Evolutionary conservation across 768 basidiomycete species (phyloP), one percentile per base, ranked within the genome.

Genomic region (Suillus americanus): DNA sequence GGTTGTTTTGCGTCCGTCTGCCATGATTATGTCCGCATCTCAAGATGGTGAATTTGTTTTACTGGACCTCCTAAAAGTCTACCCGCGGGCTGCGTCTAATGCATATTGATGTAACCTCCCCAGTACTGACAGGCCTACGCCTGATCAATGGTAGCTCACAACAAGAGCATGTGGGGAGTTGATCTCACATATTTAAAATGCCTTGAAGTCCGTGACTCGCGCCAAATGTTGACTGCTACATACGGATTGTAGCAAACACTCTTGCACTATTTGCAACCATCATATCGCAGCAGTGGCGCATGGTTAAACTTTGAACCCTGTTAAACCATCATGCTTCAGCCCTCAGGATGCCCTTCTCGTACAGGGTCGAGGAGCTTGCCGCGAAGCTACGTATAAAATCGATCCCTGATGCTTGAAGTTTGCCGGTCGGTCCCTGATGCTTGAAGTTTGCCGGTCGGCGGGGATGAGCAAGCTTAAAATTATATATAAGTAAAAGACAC

Each of bases 401-500:
- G 18, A 37, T 33, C 53, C 53, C 12, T 12, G 53, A 12, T 3
- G 12, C 37, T 38, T 13, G n/a, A n/a, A n/a, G n/a, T n/a, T n/a
- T n/a, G n/a, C n/a, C n/a, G n/a, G n/a, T 33, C 12, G 18, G n/a
- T 30, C 53, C 53, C 12, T 20, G 53, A 13, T 6, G 12, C 38
- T 40, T 14, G 50, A 18, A 28, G 28, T 53, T 28, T 28, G 30
- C 53, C 28, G 51, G 53, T 54, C 53, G 28, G 53, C 53, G 53
- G 53, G 53, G 30, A 54, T 54, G 30, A 33, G 20, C 53, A 33
- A 54, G 53, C 53, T 54, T 54, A 54, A 33, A 54, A n/a, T 54
- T 54, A n/a, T 54, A 33, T 30, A 30, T 30, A 30, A 30, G 30
- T 30, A 33, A 54, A 54, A 10, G 10, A 33, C 53, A 33, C 53